A percentile compares a stretch with the other conserved stretches of the same genome.
Conservation (phyloP, 75 land plant genomes). For the Selaginella tamariscina region DNA sequence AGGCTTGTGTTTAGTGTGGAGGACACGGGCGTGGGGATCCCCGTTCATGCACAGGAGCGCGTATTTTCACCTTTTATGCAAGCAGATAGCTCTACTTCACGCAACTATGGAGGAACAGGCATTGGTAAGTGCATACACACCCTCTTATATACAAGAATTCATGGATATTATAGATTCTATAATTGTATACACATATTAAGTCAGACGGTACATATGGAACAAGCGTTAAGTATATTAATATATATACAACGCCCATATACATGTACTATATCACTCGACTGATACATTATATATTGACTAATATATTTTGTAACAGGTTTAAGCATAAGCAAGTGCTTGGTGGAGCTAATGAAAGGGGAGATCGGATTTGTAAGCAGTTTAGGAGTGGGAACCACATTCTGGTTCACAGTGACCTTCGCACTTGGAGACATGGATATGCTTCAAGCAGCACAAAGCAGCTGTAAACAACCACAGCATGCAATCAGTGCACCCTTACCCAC, state of each 20-base stretch:
- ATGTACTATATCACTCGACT: too few relatives aligned
- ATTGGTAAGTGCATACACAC: conserved; percentile 46
- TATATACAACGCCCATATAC: too few relatives aligned
- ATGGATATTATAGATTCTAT: not conserved
- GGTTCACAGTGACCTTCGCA: conserved; percentile 50
- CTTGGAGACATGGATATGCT: conserved; percentile 23
- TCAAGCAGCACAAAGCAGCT: conserved; percentile 13
- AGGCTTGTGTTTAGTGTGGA: conserved; percentile 56
- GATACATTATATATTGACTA: too few relatives aligned
- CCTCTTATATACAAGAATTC: not conserved
- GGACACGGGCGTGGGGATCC: conserved; percentile 88
- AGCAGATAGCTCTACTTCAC: conserved; percentile 65
- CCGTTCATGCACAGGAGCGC: conserved; percentile 56
- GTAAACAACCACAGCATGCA: conserved; percentile 21
- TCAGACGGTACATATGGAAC: not conserved
- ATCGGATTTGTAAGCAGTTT: conserved; percentile 64
- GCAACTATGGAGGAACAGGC: conserved; percentile 88
- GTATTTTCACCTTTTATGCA: conserved; percentile 93
- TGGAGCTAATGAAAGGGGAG: conserved; percentile 78
- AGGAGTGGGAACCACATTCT: conserved; percentile 58
- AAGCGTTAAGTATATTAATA: too few relatives aligned
- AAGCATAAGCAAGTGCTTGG: conserved; percentile 68
- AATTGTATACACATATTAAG: not conserved
- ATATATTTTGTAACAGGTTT: not conserved
- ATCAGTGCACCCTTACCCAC: conserved; percentile 17